Conservation (phyloP, 2,329 filamentous ascomycete species). For the Fusarium humuli region DNA sequence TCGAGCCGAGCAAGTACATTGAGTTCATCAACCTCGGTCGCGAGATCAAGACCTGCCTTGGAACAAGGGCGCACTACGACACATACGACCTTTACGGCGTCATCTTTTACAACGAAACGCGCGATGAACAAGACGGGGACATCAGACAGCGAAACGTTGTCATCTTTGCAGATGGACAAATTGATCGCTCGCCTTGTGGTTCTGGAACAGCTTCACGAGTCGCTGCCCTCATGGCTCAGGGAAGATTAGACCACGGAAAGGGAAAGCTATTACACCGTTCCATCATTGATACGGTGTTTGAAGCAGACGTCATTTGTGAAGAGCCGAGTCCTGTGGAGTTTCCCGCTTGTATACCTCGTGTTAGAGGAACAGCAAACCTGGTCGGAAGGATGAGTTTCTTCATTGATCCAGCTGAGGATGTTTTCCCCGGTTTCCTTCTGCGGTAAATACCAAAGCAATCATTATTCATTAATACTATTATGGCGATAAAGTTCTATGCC, state of each 20-base stretch:
- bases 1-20: slow-evolving; percentile 12
- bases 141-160: slow-evolving; percentile 39
- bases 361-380: slow-evolving; percentile 24
- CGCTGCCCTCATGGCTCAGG: slow-evolving; percentile 21
- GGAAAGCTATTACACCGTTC: slow-evolving; percentile 21
- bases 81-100: slow-evolving; percentile 30
- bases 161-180: slow-evolving; percentile 45
- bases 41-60: slow-evolving; percentile 32
- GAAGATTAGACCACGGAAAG: background rate
- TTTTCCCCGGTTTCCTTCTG: slow-evolving; percentile 32
- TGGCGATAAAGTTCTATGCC: fast-evolving
- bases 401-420: slow-evolving; percentile 23
- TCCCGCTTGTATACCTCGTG: slow-evolving; percentile 33
- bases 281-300: slow-evolving; percentile 22
- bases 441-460: background rate
- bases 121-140: background rate
- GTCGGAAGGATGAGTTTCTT: slow-evolving; percentile 36
- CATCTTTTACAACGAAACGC: slow-evolving; percentile 31
- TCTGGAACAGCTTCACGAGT: slow-evolving; percentile 42
- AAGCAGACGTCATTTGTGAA: slow-evolving; percentile 28
- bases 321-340: slow-evolving; percentile 27
- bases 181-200: slow-evolving; percentile 45
- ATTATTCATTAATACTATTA: slow-evolving; percentile 14
- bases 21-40: slow-evolving; percentile 35
- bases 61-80: slow-evolving; percentile 3